phyloP scores from a whole-genome alignment of 305 asterid genomes.

The Caryopteris hybrid region DNA sequence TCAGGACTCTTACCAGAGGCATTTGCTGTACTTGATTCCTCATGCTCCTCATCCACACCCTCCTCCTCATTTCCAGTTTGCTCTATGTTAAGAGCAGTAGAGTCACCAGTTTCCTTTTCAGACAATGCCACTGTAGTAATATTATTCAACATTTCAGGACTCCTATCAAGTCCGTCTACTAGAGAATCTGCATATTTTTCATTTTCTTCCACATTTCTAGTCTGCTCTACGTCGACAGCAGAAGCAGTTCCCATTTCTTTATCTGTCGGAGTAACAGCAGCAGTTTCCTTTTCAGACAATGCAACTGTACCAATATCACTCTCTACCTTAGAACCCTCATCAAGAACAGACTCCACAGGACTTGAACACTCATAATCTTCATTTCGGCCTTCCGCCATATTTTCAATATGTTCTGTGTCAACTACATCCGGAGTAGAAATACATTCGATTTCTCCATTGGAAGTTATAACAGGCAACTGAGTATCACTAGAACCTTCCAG shows the following conservation, averaged over 20 bases:
- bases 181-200: conserved; percentile 12
- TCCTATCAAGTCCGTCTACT: background rate
- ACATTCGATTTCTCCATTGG: conserved; percentile 17
- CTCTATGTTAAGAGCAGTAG: conserved; percentile 11
- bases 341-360: background rate
- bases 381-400: conserved; percentile 14
- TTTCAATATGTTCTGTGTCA: background rate
- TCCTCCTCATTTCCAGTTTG: conserved; percentile 10
- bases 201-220: background rate
- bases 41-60: conserved; percentile 9
- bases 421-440: conserved; percentile 13
- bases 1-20: conserved; percentile 13
- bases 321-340: background rate
- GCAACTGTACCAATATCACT: background rate
- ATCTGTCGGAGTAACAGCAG: background rate
- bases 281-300: background rate
- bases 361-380: conserved; percentile 11
- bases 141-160: no score
- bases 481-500: conserved; percentile 23
- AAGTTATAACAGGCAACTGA: conserved; percentile 18
- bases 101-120: background rate
- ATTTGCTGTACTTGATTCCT: background rate
- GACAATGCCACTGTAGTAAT: background rate
- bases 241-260: background rate
- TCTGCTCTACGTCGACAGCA: conserved; percentile 8